phyloP scores from a whole-genome alignment of 2,329 filamentous ascomycete species.

The Phialophora macrospora region DNA sequence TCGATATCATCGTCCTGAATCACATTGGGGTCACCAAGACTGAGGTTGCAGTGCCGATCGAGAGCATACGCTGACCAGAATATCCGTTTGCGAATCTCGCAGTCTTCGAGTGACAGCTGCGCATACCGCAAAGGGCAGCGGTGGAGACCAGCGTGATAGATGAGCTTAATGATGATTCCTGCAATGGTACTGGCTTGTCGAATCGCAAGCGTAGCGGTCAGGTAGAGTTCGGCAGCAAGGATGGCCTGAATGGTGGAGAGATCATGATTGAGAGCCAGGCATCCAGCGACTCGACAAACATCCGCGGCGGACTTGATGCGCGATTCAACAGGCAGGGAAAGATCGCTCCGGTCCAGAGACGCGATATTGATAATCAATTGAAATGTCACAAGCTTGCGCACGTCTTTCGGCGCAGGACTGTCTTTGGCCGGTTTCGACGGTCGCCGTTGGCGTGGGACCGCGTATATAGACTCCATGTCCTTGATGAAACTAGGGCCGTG shows the following conservation, averaged over 20 bases:
- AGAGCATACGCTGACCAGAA: conserved; percentile 52
- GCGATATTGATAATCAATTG: conserved; percentile 60
- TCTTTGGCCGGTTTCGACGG: conserved; percentile 42
- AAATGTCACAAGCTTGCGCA: conserved; percentile 49
- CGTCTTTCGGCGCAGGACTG: conserved; percentile 29
- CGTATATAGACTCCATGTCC: conserved; percentile 52
- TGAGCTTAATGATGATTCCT: conserved; percentile 53
- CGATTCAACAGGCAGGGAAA: conserved; percentile 44
- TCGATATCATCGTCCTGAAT: conserved; percentile 52
- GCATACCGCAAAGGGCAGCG: conserved; percentile 58
- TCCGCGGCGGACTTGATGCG: conserved; percentile 48
- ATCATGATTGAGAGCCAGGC: conserved; percentile 34
- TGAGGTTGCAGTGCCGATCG: conserved; percentile 50
- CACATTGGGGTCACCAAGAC: conserved; percentile 48
- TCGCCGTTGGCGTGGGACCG: conserved; percentile 33
- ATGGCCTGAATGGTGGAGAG: conserved; percentile 56
- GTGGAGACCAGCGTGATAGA: conserved; percentile 58
- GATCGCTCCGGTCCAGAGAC: conserved; percentile 43
- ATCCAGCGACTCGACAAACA: conserved; percentile 40
- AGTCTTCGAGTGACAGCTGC: conserved; percentile 50
- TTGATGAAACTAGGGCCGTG: conserved; percentile 57
- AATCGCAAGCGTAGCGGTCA: conserved; percentile 55
- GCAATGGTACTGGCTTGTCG: conserved; percentile 56
- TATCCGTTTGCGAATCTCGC: conserved; percentile 49
- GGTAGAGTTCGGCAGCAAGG: conserved; percentile 56